Evolutionary conservation across 495 filamentous ascomycete species (phyloP).

Genomic region (Trichoderma virens): DNA sequence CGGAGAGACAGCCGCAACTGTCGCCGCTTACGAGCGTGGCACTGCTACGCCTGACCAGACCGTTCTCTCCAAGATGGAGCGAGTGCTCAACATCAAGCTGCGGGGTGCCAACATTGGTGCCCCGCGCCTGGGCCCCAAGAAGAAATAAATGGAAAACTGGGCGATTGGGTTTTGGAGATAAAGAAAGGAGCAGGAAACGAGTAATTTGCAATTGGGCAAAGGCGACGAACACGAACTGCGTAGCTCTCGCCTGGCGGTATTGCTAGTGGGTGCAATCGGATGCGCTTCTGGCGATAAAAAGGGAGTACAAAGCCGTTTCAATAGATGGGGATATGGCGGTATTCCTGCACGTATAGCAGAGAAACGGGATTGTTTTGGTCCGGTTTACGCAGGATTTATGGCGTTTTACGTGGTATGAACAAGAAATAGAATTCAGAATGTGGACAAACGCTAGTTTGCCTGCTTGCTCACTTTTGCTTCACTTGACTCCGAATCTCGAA

Average conservation of each 20-base stretch:
- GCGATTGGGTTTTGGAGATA: neutral
- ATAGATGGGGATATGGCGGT: constrained; percentile 3
- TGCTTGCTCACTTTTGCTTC: neutral
- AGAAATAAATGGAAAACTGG: constrained; percentile 42
- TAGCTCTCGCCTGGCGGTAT: neutral
- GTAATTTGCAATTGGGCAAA: neutral
- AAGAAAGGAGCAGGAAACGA: neutral
- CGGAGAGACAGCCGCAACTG: constrained; percentile 71
- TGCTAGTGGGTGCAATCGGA: neutral
- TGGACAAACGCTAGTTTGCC: constrained; percentile 1
- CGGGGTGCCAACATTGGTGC: constrained; percentile 67
- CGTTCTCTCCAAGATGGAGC: constrained; percentile 71
- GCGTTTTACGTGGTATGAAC: neutral
- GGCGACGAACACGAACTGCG: neutral
- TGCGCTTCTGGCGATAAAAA: neutral
- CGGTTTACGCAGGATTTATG: neutral
- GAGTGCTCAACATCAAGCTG: constrained; percentile 77
- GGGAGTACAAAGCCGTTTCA: neutral
- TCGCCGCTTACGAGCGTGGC: constrained; percentile 82
- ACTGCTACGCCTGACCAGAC: constrained; percentile 78
- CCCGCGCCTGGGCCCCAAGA: constrained; percentile 21
- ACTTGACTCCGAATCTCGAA: constrained; percentile 12
- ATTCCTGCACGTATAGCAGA: constrained; percentile 9
- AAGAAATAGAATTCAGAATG: constrained; percentile 5
- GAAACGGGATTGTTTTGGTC: constrained; percentile 9